Percentiles rank a stretch among this genome's conserved stretches.
These are phyloP conservation scores for Lasiosphaeria miniovina DNA, from an alignment of 495 filamentous ascomycete species.

Conservation along the genomic window DNA sequence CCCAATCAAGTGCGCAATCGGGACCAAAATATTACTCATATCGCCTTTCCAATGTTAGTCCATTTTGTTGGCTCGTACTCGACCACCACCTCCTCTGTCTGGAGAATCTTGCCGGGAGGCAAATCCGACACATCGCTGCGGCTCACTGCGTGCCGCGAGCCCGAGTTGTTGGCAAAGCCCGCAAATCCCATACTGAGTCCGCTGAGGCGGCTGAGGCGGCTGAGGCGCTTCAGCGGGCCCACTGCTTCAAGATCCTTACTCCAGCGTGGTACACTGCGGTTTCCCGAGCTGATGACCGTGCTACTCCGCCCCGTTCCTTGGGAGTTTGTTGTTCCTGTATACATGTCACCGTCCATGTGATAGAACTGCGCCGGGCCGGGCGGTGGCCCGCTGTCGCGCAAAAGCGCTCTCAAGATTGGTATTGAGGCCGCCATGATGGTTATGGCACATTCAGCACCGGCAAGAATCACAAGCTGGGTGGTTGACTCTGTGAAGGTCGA, in stretches of 20 bases:
- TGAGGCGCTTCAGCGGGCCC: constrained; percentile 19
- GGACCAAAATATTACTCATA: constrained; percentile 1
- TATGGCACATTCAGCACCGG: constrained; percentile 21
- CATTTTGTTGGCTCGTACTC: constrained; percentile 20
- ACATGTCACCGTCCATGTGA: constrained; percentile 20
- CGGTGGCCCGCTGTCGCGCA: constrained; percentile 27
- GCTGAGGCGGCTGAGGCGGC: constrained; percentile 19
- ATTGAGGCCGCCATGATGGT: constrained; percentile 30
- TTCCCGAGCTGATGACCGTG: constrained; percentile 23
- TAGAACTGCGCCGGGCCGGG: constrained; percentile 26
- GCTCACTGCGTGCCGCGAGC: constrained; percentile 4
- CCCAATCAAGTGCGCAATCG: no score
- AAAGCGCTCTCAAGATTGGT: constrained; percentile 24
- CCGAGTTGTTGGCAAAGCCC: neutral
- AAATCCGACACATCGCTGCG: constrained; percentile 1
- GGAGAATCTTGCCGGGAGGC: constrained; percentile 25
- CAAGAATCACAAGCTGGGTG: constrained; percentile 24
- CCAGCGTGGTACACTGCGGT: constrained; percentile 16
- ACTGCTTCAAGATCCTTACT: constrained; percentile 19
- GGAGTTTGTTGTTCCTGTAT: constrained; percentile 20
- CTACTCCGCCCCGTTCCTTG: constrained; percentile 23
- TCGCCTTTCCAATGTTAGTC: constrained; percentile 17
- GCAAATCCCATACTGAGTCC: constrained; percentile 22
- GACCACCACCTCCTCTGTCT: constrained; percentile 25
- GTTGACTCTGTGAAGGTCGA: constrained; percentile 24